A percentile compares a stretch with the other conserved stretches of the same genome.
These are phyloP conservation scores for Syzygium grande DNA, from an alignment of 345 rosid species.

Conservation along the genomic window DNA sequence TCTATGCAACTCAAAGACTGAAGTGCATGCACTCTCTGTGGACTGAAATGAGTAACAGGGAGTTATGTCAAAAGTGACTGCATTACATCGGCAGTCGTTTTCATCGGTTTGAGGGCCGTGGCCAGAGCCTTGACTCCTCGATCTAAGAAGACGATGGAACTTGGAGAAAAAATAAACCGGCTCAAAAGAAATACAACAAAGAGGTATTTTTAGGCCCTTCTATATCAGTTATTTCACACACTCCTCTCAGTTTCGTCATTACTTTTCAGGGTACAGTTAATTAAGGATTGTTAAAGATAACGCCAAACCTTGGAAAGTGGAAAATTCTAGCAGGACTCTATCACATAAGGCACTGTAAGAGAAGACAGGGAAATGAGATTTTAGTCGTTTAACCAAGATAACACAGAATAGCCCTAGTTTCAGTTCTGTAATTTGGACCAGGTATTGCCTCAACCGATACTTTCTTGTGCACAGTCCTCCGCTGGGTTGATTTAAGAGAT, in stretches of 20 bases:
- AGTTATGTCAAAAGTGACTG: background rate
- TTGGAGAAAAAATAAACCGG: background rate
- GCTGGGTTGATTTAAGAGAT: background rate
- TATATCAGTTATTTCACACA: background rate
- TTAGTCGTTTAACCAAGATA: background rate
- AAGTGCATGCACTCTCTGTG: too few relatives aligned
- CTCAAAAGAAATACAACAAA: constrained; percentile 7
- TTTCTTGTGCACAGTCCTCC: background rate
- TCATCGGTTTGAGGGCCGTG: background rate
- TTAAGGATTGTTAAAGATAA: background rate
- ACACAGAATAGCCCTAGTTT: background rate
- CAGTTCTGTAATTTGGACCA: background rate
- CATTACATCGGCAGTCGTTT: background rate
- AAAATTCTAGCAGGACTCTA: background rate
- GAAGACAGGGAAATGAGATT: background rate
- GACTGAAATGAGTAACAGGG: too few relatives aligned
- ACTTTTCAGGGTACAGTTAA: background rate
- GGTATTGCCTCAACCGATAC: background rate
- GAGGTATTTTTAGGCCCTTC: constrained; percentile 14
- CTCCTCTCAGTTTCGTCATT: background rate
- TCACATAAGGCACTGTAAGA: background rate
- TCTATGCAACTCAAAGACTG: too few relatives aligned
- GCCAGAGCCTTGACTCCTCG: background rate
- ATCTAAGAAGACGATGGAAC: background rate
- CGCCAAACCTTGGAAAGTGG: background rate